Evolutionary conservation across 371 early-diverging fungal genomes (phyloP), one percentile per base, ranked within the genome.

Genomic region (Syncephalastrum racemosum): DNA sequence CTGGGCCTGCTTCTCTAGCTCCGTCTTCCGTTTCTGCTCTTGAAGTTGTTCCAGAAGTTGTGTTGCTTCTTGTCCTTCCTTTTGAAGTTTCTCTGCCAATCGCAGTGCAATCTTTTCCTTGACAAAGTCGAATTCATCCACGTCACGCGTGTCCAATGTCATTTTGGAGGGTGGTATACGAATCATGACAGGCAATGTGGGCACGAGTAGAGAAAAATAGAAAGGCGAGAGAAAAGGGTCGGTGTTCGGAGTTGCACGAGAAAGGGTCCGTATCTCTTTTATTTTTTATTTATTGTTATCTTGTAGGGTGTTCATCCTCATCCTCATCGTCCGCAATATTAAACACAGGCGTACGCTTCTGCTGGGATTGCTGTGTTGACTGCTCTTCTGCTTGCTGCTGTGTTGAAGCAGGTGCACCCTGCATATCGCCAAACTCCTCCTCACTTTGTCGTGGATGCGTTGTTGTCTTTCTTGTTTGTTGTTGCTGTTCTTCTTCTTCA

Each of bases 381-480:
- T 5, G 8, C 24, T 48, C 25, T 41, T 31, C 36, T 23, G 7
- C 15, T 56, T 46, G 18, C 8, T 23, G 15, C 20, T 56, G 22
- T 31, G 48, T 20, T 3, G 3, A 8, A 15, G 39, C 47, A 19
- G 48, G n/a, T 43, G 59, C 66, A 41, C 46, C 50, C 41, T 68
- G 69, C 43, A 62, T 36, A 3, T 54, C 62, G 20, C 65, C 59
- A 55, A 59, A 64, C 39, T 59, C 58, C 27, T 56, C 65, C 22
- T 60, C 54, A 15, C 44, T 24, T 16, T 54, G 25, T 27, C 50
- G 47, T 58, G 18, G 55, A 16, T 23, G 20, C 14, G 46, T 7
- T 53, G 50, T 25, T 19, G 27, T 24, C 18, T 4, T 27, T 41
- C 19, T 20, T 5, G 44, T 19, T 3, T 16, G 19, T 40, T 18